Evolutionary conservation across 2,329 filamentous ascomycete species (phyloP), one percentile per base, ranked within the genome.

Genomic region (Neofusicoccum parvum): DNA sequence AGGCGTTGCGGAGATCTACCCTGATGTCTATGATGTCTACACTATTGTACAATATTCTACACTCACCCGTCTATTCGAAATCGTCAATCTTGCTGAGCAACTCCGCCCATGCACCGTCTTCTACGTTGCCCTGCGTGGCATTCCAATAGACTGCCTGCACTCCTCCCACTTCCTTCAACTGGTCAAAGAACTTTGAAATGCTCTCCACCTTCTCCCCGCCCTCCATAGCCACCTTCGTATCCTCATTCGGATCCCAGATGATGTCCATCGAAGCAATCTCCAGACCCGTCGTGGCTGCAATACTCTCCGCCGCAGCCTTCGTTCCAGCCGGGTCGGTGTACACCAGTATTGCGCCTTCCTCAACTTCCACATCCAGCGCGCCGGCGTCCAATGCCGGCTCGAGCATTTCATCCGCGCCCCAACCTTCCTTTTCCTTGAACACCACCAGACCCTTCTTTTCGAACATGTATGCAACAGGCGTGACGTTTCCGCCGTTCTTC

Each of bases 361-460:
- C 85, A 68, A 91, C 88, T 62, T 83, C 81, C 66, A 93, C 84
- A 69, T 94, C 91, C 69, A 91, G 87, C 0, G 90, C 91, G 10
- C 93, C 94, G 10, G 90, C 91, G 73, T 97, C 94, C 59, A 98
- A 88, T 5, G 92, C 92, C 63, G 89, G 86, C 70, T 97, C 89
- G 48, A 97, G 80, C 27, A 92, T 86, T 45, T 93, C 89, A 59
- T 95, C 87, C 5, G 87, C 84, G 3, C 50, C 50, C 59, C 51
- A 39, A 1, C 76, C 81, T 0, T 86, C 83, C 69, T 84, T 85
- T 68, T 83, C 81, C 73, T 88, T 87, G 72, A 97, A 89, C 3
- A 89, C 82, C 34, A 93, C 85, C 62, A 89, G 85, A 1, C 95
- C 95, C 66, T 89, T 90, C 73, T 90, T 91, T 65, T 91, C 86